Percentiles rank a stretch among this genome's conserved stretches.
Evolutionary conservation across 192 early-diverging fungal genomes (phyloP).

Genomic region (Oehlia diaphana): DNA sequence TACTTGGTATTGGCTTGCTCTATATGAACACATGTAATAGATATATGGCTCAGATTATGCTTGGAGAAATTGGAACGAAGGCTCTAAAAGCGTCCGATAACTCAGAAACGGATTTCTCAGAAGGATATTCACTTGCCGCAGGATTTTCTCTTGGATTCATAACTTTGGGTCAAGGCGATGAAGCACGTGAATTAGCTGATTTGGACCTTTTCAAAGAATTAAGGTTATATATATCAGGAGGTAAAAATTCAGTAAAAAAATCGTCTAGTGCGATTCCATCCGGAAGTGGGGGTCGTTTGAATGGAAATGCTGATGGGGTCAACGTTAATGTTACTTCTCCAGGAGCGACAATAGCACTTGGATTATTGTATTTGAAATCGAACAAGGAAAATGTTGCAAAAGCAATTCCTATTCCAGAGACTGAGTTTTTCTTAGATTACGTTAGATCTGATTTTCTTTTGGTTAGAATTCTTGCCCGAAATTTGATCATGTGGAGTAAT

Average conservation of each 20-base stretch:
- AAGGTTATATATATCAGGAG: constrained; percentile 56
- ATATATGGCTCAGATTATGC: constrained; percentile 72
- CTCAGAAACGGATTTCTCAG: constrained; percentile 40
- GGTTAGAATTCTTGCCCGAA: constrained; percentile 64
- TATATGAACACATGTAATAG: constrained; percentile 68
- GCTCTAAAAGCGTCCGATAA: constrained; percentile 27
- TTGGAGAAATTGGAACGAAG: constrained; percentile 61
- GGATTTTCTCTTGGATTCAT: constrained; percentile 87
- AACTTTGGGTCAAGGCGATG: constrained; percentile 65
- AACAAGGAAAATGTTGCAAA: constrained; percentile 66
- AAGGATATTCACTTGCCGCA: constrained; percentile 72
- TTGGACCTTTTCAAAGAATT: constrained; percentile 59
- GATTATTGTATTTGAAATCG: constrained; percentile 81
- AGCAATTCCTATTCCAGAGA: constrained; percentile 62
- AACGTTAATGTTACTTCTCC: constrained; percentile 56
- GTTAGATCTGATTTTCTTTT: constrained; percentile 73
- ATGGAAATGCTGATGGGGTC: constrained; percentile 16
- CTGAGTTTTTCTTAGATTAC: constrained; percentile 59
- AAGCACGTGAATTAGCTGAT: constrained; percentile 51
- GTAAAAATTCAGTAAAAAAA: constrained; percentile 27
- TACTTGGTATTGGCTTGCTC: constrained; percentile 78
- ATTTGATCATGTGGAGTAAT: constrained; percentile 74
- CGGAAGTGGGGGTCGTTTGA: not conserved
- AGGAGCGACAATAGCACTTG: constrained; percentile 80
- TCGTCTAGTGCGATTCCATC: not conserved